Evolutionary conservation across 2,329 filamentous ascomycete genomes (phyloP), one percentile per base, ranked within the genome.

Genomic region (Bisporella sp.): DNA sequence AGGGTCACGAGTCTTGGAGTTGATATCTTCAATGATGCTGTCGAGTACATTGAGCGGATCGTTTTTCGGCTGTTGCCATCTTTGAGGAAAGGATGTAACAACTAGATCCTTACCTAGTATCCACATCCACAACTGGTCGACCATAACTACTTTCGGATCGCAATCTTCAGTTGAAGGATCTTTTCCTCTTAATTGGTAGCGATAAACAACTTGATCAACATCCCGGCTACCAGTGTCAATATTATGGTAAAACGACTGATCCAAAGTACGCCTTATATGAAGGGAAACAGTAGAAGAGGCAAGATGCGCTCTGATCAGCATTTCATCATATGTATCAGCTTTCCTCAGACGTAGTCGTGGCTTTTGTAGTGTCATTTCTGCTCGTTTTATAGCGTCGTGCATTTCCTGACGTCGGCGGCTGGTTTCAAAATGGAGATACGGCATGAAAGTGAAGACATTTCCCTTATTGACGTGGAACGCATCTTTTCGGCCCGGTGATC

Each of bases 81-180:
- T 60, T n/a, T 70, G 68, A 0, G 69, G 69, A 43, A 60, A 62
- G 4, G 54, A 42, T 5, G 56, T 61, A 1, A 59, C 53, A 4
- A 61, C 54, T 30, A 59, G 44, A 29, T 57, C 49, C 50, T 64
- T 57, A 30, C 70, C 69, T 0, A 72, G 53, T 31, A 72, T 65
- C 68, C 68, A 72, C 60, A 73, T 62, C 70, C 70, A 73, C 0
- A 73, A 61, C 48, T 73, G 70, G 41, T 72, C 70, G 2, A 71
- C 69, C 70, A 72, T 73, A 5, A 72, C 54, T 2, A 71, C 54
- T 32, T 53, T 49, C 3, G 45, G 13, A 28, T 42, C 32, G 13
- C 12, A 29, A 8, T 47, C 31, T 11, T 33, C 33, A 9, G 39
- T 35, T 44, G 42, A 31, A 33, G 6, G 43, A 30, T 41, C 50